Evolutionary conservation across 75 land plant genomes (phyloP).

Genomic region (Sequoiadendron giganteum): DNA sequence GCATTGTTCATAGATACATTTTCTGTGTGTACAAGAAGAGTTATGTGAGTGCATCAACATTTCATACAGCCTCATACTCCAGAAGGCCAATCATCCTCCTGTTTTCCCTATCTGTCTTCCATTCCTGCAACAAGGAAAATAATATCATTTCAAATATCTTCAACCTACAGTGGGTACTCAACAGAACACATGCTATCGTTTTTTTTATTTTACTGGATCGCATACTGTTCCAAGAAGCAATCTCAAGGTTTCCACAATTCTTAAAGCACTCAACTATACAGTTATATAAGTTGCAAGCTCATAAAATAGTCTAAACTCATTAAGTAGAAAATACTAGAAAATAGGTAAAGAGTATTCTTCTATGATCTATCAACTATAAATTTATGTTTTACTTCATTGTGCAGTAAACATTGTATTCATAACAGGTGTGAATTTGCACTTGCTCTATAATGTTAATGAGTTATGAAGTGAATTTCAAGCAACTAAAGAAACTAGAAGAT

Average conservation of each 20-base stretch:
- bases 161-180: neutral
- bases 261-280: neutral
- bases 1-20: neutral
- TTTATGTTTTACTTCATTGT: no score
- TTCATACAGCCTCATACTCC: slow-evolving; percentile 54
- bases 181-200: neutral
- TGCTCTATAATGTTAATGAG: no score
- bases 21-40: neutral
- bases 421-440: no score
- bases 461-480: no score
- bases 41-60: neutral
- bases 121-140: slow-evolving; percentile 23
- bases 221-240: neutral
- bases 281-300: neutral
- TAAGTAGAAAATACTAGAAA: no score
- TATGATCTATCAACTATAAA: no score
- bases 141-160: neutral
- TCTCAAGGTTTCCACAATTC: neutral
- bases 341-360: no score
- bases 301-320: neutral
- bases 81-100: slow-evolving; percentile 28
- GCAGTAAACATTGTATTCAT: no score
- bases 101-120: slow-evolving; percentile 27
- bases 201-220: neutral
- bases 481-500: no score